phyloP scores from a whole-genome alignment of 305 asterid species.

The Ruellia speciosa region DNA sequence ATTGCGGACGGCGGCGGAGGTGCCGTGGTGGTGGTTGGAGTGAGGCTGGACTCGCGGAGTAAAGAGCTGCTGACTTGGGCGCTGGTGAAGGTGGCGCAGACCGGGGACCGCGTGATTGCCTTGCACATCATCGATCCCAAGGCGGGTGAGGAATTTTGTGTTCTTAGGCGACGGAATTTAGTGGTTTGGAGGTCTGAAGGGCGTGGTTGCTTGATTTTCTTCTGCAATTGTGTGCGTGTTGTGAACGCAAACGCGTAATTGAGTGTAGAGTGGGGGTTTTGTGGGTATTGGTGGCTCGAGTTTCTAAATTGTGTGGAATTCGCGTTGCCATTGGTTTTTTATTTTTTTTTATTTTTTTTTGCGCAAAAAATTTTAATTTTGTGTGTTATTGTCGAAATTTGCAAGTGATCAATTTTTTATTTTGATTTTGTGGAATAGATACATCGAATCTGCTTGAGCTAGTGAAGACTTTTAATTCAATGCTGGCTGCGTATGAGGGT shows the following conservation, averaged over 20 bases:
- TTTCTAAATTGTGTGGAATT: conserved; percentile 11
- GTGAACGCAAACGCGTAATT: neutral
- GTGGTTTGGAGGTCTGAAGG: neutral
- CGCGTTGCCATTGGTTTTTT: conserved; percentile 17
- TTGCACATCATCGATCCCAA: conserved; percentile 60
- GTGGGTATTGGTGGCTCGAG: conserved; percentile 5
- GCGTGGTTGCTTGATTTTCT: neutral
- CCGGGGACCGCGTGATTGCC: conserved; percentile 82
- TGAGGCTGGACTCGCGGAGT: conserved; percentile 61
- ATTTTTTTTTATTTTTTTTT: conserved; percentile 6
- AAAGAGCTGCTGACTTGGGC: conserved; percentile 86
- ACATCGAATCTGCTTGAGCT: conserved; percentile 48
- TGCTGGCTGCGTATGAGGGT: conserved; percentile 81
- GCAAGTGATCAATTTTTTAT: neutral
- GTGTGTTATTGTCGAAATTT: conserved; percentile 1
- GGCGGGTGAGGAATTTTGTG: conserved; percentile 37
- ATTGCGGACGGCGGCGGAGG: conserved; percentile 21
- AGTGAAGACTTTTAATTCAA: conserved; percentile 65
- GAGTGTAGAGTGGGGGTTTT: neutral
- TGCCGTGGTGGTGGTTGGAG: conserved; percentile 77
- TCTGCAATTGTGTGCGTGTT: neutral
- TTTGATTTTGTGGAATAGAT: conserved; percentile 32
- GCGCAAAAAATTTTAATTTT: neutral
- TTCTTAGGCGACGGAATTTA: neutral
- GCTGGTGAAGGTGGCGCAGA: conserved; percentile 64